These are phyloP conservation scores for Suhomyces xylopsoci DNA, from an alignment of 805 yeast species.

Conservation along the genomic window DNA sequence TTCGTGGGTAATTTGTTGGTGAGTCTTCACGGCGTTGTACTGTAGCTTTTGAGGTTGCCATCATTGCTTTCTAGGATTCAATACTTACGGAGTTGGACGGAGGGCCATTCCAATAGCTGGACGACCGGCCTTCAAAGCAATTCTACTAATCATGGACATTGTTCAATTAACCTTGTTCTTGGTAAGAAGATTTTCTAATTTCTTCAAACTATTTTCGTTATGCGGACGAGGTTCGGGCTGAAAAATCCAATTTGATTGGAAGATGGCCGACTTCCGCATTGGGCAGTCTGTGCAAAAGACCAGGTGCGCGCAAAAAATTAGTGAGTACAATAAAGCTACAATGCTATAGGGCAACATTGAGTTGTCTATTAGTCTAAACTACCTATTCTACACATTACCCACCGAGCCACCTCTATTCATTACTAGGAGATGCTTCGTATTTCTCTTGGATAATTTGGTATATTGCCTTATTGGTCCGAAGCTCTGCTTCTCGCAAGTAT, in stretches of 20 bases:
- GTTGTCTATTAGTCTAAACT: not conserved
- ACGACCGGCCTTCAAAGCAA: constrained; percentile 43
- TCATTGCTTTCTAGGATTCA: not conserved
- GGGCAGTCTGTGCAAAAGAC: constrained; percentile 13
- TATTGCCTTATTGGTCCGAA: constrained; percentile 20
- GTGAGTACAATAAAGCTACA: not conserved
- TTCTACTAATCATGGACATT: constrained; percentile 44
- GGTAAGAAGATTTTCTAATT: constrained; percentile 9
- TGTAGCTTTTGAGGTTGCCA: not conserved
- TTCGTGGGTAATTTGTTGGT: not conserved
- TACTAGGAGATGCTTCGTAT: not conserved
- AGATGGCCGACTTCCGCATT: constrained; percentile 25
- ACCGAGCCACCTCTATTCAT: not conserved
- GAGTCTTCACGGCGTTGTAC: not conserved
- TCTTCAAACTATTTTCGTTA: constrained; percentile 12
- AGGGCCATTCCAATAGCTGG: constrained; percentile 39
- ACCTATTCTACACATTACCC: not conserved
- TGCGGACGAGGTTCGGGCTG: constrained; percentile 20
- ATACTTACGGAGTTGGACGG: constrained; percentile 45
- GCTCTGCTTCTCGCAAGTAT: constrained; percentile 24
- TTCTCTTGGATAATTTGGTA: constrained; percentile 22
- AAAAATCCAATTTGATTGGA: constrained; percentile 31
- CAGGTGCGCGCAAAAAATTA: not conserved
- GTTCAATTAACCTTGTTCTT: constrained; percentile 11
- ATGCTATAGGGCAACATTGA: not conserved